Base-by-base conservation (phyloP, 257 asterid species). In the Cinchona pubescens region DNA sequence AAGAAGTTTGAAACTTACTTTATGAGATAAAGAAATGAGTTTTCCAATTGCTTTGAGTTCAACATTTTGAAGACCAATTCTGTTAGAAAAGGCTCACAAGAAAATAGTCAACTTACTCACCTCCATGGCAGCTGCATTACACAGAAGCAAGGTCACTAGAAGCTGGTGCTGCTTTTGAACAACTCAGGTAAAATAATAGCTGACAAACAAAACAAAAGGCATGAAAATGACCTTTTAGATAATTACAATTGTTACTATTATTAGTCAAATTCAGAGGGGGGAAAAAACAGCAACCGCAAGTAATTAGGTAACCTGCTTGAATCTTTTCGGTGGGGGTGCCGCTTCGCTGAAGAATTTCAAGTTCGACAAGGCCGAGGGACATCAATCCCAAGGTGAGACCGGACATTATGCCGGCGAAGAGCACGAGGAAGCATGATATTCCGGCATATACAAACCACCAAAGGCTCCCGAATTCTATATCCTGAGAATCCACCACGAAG, bases 81-180 rank as follows among this genome's bases (percentile, higher is more conserved):
- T 9, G 34, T 48, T 21, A 51, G 30, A 53, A 69, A 25, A 55
- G 49, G 15, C 15, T 21, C 46, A 63, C 23, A 60, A 49, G 23
- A 69, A 55, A 71, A 27, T 14, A 42, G 16, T 21, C 13, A 37
- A 35, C 15, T 37, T 59, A 64, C 84, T 73, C 60, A 92, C 99
- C 97, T 95, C 99, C 99, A 95, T 95, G 0, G 99, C 86, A 48
- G 92, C 99, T 27, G 99, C 94, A 80, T 95, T 95, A 81, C 99
- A 95, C 7, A 92, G 83, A 10, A 95, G 91, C 77, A 92, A 83
- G 61, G 98, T 95, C 12, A 95, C 99, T n/a, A 95, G 96, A 86
- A 95, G 98, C 74, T 95, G 98, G 73, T 95, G 98, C 88, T 95
- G 98, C 90, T 92, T 95, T 79, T 88, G 89, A 63, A 95, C 98